phyloP scores from a whole-genome alignment of 441 rosid genomes.

The Aquilaria agallochum region DNA sequence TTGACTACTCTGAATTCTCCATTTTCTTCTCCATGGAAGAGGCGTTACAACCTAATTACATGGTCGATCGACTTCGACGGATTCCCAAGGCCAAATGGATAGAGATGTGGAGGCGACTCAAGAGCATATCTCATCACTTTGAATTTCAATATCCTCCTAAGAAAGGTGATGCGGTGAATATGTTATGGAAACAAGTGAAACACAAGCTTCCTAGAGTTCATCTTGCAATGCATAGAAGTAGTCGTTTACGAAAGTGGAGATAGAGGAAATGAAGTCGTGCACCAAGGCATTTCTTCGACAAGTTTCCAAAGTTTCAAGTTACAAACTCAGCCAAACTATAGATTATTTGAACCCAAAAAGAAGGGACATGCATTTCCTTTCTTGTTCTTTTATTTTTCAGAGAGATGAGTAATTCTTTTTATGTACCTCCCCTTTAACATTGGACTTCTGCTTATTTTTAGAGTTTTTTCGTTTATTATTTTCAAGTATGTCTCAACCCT shows the following conservation, averaged over 20 bases:
- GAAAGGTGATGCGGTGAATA: slow-evolving; percentile 69
- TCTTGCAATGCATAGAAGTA: slow-evolving; percentile 67
- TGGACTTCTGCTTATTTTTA: too few species aligned
- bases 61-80: slow-evolving; percentile 55
- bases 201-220: slow-evolving; percentile 55
- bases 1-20: slow-evolving; percentile 69
- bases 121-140: slow-evolving; percentile 60
- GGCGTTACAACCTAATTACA: slow-evolving; percentile 56
- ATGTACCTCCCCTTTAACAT: too few species aligned
- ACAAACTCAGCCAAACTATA: too few species aligned
- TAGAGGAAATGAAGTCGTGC: too few species aligned
- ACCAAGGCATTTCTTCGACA: too few species aligned
- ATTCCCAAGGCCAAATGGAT: slow-evolving; percentile 67
- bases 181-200: slow-evolving; percentile 86
- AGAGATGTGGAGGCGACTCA: slow-evolving; percentile 65
- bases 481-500: too few species aligned
- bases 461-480: too few species aligned
- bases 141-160: slow-evolving; percentile 72
- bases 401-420: too few species aligned
- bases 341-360: too few species aligned
- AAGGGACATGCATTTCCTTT: too few species aligned
- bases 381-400: too few species aligned
- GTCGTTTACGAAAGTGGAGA: slow-evolving; percentile 43
- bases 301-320: slow-evolving; percentile 20
- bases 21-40: slow-evolving; percentile 72